A percentile compares a stretch with the other conserved stretches of the same genome.
Evolutionary conservation across 2,329 filamentous ascomycete species (phyloP).

Genomic region (Xylaria sp.): DNA sequence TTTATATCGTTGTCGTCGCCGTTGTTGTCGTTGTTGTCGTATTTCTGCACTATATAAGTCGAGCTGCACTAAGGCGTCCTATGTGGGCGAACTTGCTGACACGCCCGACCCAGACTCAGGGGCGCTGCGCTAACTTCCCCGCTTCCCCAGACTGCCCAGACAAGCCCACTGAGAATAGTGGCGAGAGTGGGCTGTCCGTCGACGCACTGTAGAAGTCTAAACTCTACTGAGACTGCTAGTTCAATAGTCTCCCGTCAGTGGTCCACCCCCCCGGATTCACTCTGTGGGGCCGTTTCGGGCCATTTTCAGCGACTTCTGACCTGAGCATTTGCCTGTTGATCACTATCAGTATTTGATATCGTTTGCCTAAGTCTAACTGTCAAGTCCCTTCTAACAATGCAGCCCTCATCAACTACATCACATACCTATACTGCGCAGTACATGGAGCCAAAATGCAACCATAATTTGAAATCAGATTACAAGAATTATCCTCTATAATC

Average conservation of each 20-base stretch:
- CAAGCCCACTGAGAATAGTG: constrained; percentile 26
- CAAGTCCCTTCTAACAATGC: neutral
- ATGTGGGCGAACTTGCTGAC: constrained; percentile 4
- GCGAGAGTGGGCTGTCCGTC: constrained; percentile 16
- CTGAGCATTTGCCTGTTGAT: neutral
- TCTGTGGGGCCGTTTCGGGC: constrained; percentile 17
- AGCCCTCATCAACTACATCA: neutral
- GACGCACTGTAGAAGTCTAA: constrained; percentile 20
- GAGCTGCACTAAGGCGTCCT: neutral
- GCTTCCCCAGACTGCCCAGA: constrained; percentile 41
- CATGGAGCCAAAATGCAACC: neutral
- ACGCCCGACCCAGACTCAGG: constrained; percentile 26
- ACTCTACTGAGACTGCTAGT: constrained; percentile 23
- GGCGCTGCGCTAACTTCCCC: constrained; percentile 28
- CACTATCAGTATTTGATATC: neutral
- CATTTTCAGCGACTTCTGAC: neutral
- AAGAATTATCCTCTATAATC: neutral
- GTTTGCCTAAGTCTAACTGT: neutral
- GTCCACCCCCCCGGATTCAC: constrained; percentile 37
- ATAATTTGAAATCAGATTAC: neutral
- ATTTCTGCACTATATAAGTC: constrained; percentile 11
- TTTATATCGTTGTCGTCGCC: neutral
- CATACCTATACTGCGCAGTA: neutral
- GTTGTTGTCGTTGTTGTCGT: constrained; percentile 4
- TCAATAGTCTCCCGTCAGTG: constrained; percentile 9